Base-by-base conservation (phyloP, 345 rosid genomes). In the Murraya koenigii region DNA sequence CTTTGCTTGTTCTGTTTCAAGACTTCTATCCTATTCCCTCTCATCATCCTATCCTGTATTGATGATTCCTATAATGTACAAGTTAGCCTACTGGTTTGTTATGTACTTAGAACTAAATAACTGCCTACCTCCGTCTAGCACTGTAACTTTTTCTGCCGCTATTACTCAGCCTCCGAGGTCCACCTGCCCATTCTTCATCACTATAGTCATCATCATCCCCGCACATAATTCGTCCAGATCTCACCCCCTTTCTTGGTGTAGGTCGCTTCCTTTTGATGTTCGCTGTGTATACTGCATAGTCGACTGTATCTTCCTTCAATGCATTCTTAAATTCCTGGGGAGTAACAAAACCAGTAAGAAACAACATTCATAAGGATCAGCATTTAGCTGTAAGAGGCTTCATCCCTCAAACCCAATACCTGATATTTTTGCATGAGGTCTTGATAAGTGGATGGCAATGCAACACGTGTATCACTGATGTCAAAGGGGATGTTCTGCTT, bases 241-340 rank as follows among this genome's bases (percentile, higher is more conserved):
- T 88, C 22, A 85, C 76, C 62, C 84, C 89, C 80, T 77, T 85
- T 78, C 88, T 79, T 0, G 90, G 86, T 66, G 88, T 80, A 22
- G 93, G 90, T 0, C 99, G 91, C 78, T 94, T 97, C 79, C 93
- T 86, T 83, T 97, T 97, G 66, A 93, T 86, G 83, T 81, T 97
- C 39, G 98, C 87, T 55, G 99, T 92, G 83, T 89, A 97, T 20
- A 87, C 83, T 1, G 92, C 73, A 84, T 89, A 97, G 84, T 97
- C 97, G 0, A 91, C 69, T 30, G 97, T 86, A 79, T 94, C 98
- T 81, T 97, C 99, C 84, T 86, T 89, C 87, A 94, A 83, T 0
- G 98, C 97, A 49, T 81, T 90, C 82, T 97, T 97, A 58, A 89
- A 94, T 80, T 97, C 97, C 98, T 97, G 90, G 60, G 13, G 56